phyloP scores from a whole-genome alignment of 495 filamentous ascomycete species.

The Tuber indicum region DNA sequence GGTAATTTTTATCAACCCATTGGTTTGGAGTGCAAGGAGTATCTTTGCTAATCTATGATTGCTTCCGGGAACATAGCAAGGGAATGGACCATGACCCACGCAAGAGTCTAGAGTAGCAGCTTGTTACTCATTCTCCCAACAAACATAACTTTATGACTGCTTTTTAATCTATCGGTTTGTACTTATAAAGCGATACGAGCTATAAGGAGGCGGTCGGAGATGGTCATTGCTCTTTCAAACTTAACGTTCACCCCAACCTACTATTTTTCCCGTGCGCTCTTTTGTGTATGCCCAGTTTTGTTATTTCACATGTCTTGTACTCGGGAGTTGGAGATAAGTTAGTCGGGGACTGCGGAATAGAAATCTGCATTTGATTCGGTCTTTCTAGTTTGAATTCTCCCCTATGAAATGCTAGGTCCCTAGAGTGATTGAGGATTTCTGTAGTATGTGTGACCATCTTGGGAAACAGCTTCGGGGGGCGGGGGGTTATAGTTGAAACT shows the following conservation, averaged over 20 bases:
- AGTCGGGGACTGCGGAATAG: not conserved
- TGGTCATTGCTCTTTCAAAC: not conserved
- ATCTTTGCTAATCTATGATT: conserved; percentile 9
- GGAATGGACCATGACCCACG: conserved; percentile 41
- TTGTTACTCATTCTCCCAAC: not conserved
- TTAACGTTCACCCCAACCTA: not conserved
- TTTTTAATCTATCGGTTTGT: not conserved
- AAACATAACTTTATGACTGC: not conserved
- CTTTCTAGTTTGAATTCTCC: not conserved
- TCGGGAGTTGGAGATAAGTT: conserved; percentile 1
- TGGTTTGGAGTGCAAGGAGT: not conserved
- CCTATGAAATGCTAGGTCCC: not conserved
- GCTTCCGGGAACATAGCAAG: conserved; percentile 23
- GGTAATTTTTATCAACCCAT: conserved; percentile 27
- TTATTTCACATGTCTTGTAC: not conserved
- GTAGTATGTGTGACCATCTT: not conserved
- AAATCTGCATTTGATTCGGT: not conserved
- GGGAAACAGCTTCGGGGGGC: not conserved
- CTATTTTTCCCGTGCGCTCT: not conserved
- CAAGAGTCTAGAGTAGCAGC: conserved; percentile 28
- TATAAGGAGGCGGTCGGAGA: not conserved
- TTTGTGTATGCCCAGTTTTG: not conserved
- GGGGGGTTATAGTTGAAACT: not conserved
- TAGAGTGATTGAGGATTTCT: not conserved
- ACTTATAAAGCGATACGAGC: not conserved